These are phyloP conservation scores for Xerocomellus amylosporus DNA, from an alignment of 768 basidiomycete genomes.

Conservation along the genomic window DNA sequence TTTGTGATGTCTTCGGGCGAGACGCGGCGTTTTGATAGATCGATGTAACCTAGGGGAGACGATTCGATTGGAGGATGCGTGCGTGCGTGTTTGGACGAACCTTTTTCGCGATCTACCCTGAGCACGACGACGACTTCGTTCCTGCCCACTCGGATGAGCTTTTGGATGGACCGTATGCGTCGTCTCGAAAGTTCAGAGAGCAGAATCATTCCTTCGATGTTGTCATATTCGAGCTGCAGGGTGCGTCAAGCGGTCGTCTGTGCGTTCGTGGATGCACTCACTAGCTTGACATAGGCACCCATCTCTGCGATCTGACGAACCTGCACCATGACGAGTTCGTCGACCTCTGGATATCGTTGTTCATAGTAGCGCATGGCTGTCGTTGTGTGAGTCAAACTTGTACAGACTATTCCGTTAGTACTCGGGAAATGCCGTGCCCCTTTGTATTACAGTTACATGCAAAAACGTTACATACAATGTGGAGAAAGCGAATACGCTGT, in stretches of 20 bases:
- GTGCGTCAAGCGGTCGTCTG: not conserved
- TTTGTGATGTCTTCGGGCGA: slow-evolving; percentile 98
- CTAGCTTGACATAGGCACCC: slow-evolving; percentile 99
- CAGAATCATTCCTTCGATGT: slow-evolving; percentile 99
- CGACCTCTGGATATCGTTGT: slow-evolving; percentile 91
- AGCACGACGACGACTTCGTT: slow-evolving; percentile 99
- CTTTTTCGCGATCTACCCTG: slow-evolving; percentile 98
- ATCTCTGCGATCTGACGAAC: slow-evolving; percentile 99
- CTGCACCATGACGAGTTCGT: slow-evolving; percentile 99
- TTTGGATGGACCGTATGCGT: slow-evolving; percentile 96
- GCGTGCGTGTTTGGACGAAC: slow-evolving; percentile 38
- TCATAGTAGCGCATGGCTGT: slow-evolving; percentile 84
- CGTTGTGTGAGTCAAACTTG: not conserved
- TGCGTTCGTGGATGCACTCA: slow-evolving; percentile 38
- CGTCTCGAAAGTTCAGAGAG: slow-evolving; percentile 96
- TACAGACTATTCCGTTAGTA: slow-evolving; percentile 7
- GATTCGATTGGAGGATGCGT: not conserved
- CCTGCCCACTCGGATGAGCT: slow-evolving; percentile 93
- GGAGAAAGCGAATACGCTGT: too few relatives aligned
- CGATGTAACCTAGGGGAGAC: slow-evolving; percentile 78
- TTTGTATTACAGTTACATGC: too few relatives aligned
- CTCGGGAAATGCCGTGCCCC: too few relatives aligned
- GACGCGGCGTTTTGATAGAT: slow-evolving; percentile 96
- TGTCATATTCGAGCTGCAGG: slow-evolving; percentile 91
- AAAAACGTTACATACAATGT: too few relatives aligned